Percentiles rank a stretch among this genome's conserved stretches.
These are phyloP conservation scores for Calamus simplicifolius DNA, from an alignment of 176 grass and related monocot genomes.

Conservation along the genomic window DNA sequence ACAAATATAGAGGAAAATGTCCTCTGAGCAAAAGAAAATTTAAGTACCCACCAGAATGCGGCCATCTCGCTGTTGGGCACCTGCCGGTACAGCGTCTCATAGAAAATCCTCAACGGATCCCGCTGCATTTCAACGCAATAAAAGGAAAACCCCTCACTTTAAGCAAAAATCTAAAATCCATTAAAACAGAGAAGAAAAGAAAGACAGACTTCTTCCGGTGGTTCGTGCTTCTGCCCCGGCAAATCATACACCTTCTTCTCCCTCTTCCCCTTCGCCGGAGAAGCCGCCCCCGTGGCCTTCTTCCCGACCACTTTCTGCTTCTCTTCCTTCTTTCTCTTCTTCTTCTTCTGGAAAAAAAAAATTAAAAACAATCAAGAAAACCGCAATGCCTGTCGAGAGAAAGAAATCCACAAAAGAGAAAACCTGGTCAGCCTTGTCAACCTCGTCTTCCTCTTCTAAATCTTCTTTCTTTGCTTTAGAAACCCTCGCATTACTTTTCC, in stretches of 20 bases:
- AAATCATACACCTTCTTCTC: slow-evolving; percentile 71
- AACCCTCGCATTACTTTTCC: slow-evolving; percentile 25
- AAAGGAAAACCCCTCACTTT: background rate
- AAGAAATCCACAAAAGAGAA: slow-evolving; percentile 7
- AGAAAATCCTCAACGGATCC: slow-evolving; percentile 92
- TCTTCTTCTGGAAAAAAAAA: slow-evolving; percentile 24
- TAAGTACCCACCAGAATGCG: slow-evolving; percentile 47
- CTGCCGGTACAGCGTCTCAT: slow-evolving; percentile 84
- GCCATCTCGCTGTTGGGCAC: slow-evolving; percentile 86
- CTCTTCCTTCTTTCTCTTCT: slow-evolving; percentile 28
- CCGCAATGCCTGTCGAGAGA: background rate
- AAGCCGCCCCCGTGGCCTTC: slow-evolving; percentile 2
- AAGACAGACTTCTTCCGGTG: slow-evolving; percentile 66
- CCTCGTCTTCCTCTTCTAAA: slow-evolving; percentile 11
- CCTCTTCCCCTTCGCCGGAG: slow-evolving; percentile 37
- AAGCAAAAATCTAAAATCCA: slow-evolving; percentile 4
- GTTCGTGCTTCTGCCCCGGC: slow-evolving; percentile 91
- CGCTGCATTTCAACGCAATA: slow-evolving; percentile 40
- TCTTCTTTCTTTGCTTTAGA: slow-evolving; percentile 41
- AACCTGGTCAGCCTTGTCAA: slow-evolving; percentile 24
- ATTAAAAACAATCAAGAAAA: slow-evolving; percentile 8
- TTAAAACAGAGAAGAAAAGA: slow-evolving; percentile 16
- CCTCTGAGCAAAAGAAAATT: no score
- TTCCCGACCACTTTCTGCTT: slow-evolving; percentile 20
- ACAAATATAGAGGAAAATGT: no score